A percentile compares a stretch with the other conserved stretches of the same genome.
These are phyloP conservation scores for Selaginella tamariscina DNA, from an alignment of 75 land plant species.

Conservation along the genomic window DNA sequence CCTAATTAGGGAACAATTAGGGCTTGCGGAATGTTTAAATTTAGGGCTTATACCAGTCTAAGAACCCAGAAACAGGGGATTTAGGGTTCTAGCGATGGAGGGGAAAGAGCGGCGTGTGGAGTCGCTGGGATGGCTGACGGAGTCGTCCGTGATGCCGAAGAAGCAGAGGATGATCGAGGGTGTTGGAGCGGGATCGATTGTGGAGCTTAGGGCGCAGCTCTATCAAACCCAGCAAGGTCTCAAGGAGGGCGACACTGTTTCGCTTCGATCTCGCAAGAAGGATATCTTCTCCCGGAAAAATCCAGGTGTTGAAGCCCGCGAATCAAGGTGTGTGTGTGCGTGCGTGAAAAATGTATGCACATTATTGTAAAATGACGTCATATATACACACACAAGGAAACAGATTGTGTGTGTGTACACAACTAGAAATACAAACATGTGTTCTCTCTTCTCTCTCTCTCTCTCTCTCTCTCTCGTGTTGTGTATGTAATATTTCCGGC, in stretches of 20 bases:
- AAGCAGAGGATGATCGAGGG: slow-evolving; percentile 72
- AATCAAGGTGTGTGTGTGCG: slow-evolving; percentile 41
- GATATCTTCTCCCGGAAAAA: slow-evolving; percentile 51
- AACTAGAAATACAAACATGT: no score
- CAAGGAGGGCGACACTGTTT: slow-evolving; percentile 31
- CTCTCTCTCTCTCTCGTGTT: no score
- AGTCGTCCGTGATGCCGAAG: slow-evolving; percentile 77
- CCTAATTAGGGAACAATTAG: no score
- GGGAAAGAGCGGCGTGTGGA: slow-evolving; percentile 33
- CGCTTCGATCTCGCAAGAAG: slow-evolving; percentile 47
- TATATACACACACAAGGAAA: no score
- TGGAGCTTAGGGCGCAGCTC: slow-evolving; percentile 87
- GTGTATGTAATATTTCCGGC: no score
- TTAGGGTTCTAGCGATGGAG: slow-evolving; percentile 1
- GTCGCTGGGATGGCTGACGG: slow-evolving; percentile 98
- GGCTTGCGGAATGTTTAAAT: background rate
- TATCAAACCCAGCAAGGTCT: slow-evolving; percentile 72
- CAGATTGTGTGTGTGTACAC: no score
- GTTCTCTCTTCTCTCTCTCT: no score
- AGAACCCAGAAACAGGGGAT: no score
- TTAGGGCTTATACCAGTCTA: background rate
- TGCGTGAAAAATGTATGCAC: no score
- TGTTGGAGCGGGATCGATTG: slow-evolving; percentile 74
- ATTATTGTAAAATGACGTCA: no score
- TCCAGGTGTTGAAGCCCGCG: slow-evolving; percentile 76